Base-by-base conservation (phyloP, 208 protist genomes). In the Novymonas esmeraldas region DNA sequence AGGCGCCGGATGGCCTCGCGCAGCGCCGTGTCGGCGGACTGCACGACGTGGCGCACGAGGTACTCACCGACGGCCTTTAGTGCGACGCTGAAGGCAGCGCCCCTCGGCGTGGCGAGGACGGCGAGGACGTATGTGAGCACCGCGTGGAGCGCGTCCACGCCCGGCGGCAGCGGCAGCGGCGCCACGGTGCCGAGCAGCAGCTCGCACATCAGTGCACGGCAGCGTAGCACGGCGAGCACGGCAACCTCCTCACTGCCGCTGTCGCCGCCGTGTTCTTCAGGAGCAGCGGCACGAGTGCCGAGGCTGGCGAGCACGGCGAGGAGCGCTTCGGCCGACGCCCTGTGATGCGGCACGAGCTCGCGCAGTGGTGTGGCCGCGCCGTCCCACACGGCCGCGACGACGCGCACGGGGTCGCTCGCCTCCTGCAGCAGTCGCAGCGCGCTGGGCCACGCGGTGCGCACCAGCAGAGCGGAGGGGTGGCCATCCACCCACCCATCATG, bases 1-100 rank as follows among this genome's bases (percentile, higher is more conserved):
- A 94, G 70, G 3, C 54, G 66, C 28, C 80, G 89, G 76, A 94
- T 90, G 16, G 73, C 83, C 29, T 26, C 64, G 24, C 71, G 72
- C 64, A 94, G 55, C 57, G 76, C 71, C 28, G 38, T 26, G 11
- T 75, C 56, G 48, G 84, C 56, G 13, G 71, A 45, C 18, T 38
- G 57, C 39, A 81, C 75, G 34, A 90, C 59, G 34, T 55, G 59
- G 42, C 74, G 62, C 28, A 79, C 74, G 20, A 94, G 69, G 46
- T 77, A 48, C 13, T 38, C 57, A 0, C 83, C 79, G 4, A 84
- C 76, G 16, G 66, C 58, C 28, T 46, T 68, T 44, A 86, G 64
- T 48, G 71, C 57, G 11, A 76, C 59, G 29, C 49, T 46, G 36
- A 45, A 70, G 5, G 62, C 70, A 0, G 26, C 33, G 3, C 28